Evolutionary conservation across 2,329 filamentous ascomycete species (phyloP).

Genomic region (Purpureocillium lavendulum): DNA sequence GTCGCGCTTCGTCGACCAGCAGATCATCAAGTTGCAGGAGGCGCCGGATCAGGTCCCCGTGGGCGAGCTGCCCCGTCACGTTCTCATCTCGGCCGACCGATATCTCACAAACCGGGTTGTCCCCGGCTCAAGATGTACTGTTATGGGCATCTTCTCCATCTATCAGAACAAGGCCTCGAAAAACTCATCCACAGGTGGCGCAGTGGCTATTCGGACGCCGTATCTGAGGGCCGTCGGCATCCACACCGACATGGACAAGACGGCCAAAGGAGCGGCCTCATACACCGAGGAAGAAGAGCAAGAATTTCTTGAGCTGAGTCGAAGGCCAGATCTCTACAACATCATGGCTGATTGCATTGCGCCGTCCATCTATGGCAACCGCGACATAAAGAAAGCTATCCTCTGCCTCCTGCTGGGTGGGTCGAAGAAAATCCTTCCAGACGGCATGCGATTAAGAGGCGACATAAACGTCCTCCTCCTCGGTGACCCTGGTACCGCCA

Average conservation of each 20-base stretch:
- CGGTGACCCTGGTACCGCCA: constrained; percentile 95
- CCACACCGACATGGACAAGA: constrained; percentile 82
- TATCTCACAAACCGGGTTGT: constrained; percentile 95
- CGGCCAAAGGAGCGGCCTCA: constrained; percentile 70
- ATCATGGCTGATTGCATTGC: constrained; percentile 88
- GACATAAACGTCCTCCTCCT: constrained; percentile 97
- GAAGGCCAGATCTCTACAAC: constrained; percentile 85
- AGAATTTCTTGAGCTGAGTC: constrained; percentile 85
- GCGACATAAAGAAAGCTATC: constrained; percentile 95
- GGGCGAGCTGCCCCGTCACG: constrained; percentile 88
- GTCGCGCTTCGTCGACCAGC: constrained; percentile 92
- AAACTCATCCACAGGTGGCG: constrained; percentile 62
- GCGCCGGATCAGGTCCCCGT: constrained; percentile 96
- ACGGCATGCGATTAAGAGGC: constrained; percentile 94
- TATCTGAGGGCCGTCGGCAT: constrained; percentile 92
- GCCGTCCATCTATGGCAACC: constrained; percentile 93
- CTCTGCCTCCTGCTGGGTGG: constrained; percentile 88
- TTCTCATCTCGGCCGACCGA: constrained; percentile 91
- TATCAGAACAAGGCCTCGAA: constrained; percentile 89
- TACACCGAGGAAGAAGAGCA: constrained; percentile 97
- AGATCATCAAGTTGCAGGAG: constrained; percentile 96
- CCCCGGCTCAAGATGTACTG: constrained; percentile 84
- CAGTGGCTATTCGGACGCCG: constrained; percentile 90
- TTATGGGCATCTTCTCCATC: constrained; percentile 97
- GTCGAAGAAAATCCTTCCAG: constrained; percentile 94